Evolutionary conservation across 163 green algal species (phyloP).

Genomic region (Trebouxiophyceae sp.): DNA sequence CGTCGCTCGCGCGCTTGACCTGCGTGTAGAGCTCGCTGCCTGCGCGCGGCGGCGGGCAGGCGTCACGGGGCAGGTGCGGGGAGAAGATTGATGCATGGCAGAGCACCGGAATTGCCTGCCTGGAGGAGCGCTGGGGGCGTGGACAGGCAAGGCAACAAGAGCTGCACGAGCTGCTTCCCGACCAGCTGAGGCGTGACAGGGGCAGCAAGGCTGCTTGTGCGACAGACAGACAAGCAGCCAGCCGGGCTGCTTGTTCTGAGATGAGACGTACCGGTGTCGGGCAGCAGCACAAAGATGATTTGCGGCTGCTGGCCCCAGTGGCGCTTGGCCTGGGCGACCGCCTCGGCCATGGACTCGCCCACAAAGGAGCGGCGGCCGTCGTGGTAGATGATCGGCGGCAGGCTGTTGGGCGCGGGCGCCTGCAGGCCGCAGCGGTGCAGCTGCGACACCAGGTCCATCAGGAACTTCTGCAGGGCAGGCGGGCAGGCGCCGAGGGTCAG

Average conservation of each 20-base stretch:
- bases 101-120: background rate
- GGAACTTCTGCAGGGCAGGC: constrained; percentile 5
- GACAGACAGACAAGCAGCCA: background rate
- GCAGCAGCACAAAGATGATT: constrained; percentile 21
- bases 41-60: too few relatives aligned
- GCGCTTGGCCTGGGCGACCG: background rate
- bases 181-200: too few relatives aligned
- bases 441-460: background rate
- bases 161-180: background rate
- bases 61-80: too few relatives aligned
- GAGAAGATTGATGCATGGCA: background rate
- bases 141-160: too few relatives aligned
- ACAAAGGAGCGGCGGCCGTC: background rate
- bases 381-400: background rate
- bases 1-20: constrained; percentile 36
- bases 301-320: background rate
- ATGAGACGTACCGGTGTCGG: constrained; percentile 7
- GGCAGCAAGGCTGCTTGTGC: too few relatives aligned
- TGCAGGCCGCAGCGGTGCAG: background rate
- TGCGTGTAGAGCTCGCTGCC: constrained; percentile 23
- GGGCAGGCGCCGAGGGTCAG: background rate
- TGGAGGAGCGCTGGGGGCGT: background rate
- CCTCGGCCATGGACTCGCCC: constrained; percentile 6
- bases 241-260: background rate
- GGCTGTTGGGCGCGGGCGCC: background rate